Base-by-base conservation (phyloP, 148 eudicot genomes). In the Rheum nobile region DNA sequence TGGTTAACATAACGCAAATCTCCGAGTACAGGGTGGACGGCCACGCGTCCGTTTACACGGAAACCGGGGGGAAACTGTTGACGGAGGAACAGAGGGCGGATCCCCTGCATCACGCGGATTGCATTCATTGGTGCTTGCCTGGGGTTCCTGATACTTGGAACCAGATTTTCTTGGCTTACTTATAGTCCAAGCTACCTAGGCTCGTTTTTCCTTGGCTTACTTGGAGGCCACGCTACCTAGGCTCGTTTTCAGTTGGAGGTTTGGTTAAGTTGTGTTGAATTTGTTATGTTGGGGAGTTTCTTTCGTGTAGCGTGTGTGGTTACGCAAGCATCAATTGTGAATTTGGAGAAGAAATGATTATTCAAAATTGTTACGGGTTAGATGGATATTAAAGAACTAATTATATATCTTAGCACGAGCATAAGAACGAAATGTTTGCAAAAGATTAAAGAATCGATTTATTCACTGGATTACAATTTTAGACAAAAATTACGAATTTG, bases 91-190 rank as follows among this genome's bases (percentile, higher is more conserved):
- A 89, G 67, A 84, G 75, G 77, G 81, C 77, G 1, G 85, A 87
- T 61, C 91, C 93, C 8, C 14, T 75, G 4, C 80, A 77, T 28
- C 73, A 72, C 71, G 89, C 93, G 19, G 93, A 89, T 81, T 89
- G 93, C 54, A 84, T 89, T 38, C 93, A 89, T 59, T 89, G 93
- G 93, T 89, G 93, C 55, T 61, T 89, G 77, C 93, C 93, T 6
- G 91, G 93, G 42, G 83, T 89, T 77, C 93, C 93, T 21, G 93
- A 89, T 72, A 85, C 89, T 0, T 89, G 91, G 91, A 89, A 89
- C 75, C 87, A 76, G 55, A 80, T 89, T 41, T 71, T 89, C 71
- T 73, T 83, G 5, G 85, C 93, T 41, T 73, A 80, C 43, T 85
- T 88, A 83, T 47, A 69, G 67, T 26, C 31, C 24, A 19, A 50